Evolutionary conservation across 2,329 filamentous ascomycete genomes (phyloP).

Genomic region (Trichoderma guizhouense): DNA sequence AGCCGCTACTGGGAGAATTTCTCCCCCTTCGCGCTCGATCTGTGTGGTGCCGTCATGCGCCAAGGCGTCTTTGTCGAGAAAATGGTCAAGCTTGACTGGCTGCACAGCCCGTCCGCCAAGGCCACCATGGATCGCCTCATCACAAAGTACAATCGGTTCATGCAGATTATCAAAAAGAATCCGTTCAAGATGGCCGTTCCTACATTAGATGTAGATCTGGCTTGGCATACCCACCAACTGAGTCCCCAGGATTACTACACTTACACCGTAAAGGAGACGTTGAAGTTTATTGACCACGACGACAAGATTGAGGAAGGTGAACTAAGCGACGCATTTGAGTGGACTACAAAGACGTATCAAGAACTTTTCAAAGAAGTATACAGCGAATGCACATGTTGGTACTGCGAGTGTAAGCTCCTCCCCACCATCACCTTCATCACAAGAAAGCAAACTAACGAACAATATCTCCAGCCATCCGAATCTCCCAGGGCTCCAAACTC

Average conservation of each 20-base stretch:
- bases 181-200: conserved; percentile 57
- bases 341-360: conserved; percentile 69
- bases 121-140: conserved; percentile 64
- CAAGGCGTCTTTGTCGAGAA: conserved; percentile 67
- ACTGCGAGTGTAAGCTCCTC: conserved; percentile 60
- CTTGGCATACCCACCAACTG: conserved; percentile 80
- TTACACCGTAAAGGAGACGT: conserved; percentile 47
- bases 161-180: conserved; percentile 53
- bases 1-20: conserved; percentile 66
- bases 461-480: conserved; percentile 2
- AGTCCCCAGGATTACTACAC: conserved; percentile 59
- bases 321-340: conserved; percentile 65
- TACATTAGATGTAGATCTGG: conserved; percentile 71
- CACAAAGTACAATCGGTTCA: conserved; percentile 63
- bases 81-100: conserved; percentile 75
- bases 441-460: conserved; percentile 34
- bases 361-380: conserved; percentile 65
- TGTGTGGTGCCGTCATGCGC: conserved; percentile 61
- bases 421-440: conserved; percentile 12
- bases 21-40: conserved; percentile 61
- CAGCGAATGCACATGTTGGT: conserved; percentile 77
- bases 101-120: conserved; percentile 64
- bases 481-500: conserved; percentile 11
- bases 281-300: conserved; percentile 72
- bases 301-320: conserved; percentile 73